Conservation (phyloP, 208 protist genomes). For the Trypanosoma theileri region DNA sequence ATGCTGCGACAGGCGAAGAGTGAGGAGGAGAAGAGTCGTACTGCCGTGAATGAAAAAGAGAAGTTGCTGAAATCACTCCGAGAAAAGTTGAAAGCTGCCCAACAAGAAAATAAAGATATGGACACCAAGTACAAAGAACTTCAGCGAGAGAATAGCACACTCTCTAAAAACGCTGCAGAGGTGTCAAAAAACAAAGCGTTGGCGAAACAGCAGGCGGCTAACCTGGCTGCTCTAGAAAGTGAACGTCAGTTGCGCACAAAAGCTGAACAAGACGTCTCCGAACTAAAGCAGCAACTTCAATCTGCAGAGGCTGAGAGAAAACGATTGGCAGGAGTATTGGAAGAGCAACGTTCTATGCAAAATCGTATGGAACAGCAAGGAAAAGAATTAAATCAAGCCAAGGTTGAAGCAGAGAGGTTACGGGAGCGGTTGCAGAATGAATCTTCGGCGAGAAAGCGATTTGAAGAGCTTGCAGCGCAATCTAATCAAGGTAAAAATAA, state of each 20-base stretch:
- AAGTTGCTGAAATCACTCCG: constrained; percentile 29
- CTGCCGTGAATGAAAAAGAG: constrained; percentile 22
- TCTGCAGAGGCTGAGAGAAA: background rate
- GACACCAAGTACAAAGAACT: constrained; percentile 23
- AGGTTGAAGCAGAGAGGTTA: background rate
- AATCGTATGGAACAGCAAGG: background rate
- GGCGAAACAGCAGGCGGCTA: background rate
- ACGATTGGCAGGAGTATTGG: background rate
- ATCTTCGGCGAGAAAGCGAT: constrained; percentile 12
- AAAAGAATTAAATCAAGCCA: background rate
- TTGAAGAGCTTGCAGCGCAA: constrained; percentile 38
- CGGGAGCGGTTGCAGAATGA: constrained; percentile 22
- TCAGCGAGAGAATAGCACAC: constrained; percentile 27
- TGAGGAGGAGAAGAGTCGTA: constrained; percentile 10
- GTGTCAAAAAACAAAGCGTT: background rate
- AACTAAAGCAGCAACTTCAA: background rate
- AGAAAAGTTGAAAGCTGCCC: constrained; percentile 29
- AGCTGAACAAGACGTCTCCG: constrained; percentile 24
- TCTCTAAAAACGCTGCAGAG: background rate
- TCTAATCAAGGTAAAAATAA: constrained; percentile 10
- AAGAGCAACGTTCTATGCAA: background rate
- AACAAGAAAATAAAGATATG: constrained; percentile 17
- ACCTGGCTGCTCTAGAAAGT: background rate
- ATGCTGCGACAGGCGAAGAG: constrained; percentile 31
- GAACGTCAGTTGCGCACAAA: constrained; percentile 33